These are phyloP conservation scores for Diaporthe amygdali DNA, from an alignment of 2,329 filamentous ascomycete species.

Conservation along the genomic window DNA sequence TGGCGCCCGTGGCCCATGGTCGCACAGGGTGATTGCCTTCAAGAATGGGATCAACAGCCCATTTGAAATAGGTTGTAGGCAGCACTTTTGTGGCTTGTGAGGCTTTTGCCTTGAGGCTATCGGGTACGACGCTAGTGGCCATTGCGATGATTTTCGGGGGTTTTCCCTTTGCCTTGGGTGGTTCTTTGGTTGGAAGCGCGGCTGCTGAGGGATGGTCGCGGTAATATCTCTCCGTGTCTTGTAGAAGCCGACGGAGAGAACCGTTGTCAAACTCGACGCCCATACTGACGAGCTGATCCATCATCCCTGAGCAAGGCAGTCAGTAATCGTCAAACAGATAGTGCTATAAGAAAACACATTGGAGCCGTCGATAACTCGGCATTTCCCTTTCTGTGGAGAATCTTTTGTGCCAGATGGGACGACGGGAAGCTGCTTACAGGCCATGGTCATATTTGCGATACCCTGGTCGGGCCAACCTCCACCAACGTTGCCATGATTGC, in stretches of 20 bases:
- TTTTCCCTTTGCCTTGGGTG: constrained; percentile 16
- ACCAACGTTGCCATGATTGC: constrained; percentile 73
- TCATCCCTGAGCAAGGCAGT: constrained; percentile 51
- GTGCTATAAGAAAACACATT: too few species aligned
- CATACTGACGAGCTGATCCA: constrained; percentile 58
- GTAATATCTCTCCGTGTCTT: constrained; percentile 34
- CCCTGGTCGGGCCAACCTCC: constrained; percentile 66
- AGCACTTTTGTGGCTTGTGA: constrained; percentile 1
- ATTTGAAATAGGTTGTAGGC: constrained; percentile 30
- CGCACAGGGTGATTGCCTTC: constrained; percentile 52
- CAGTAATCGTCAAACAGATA: background rate
- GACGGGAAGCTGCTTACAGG: constrained; percentile 34
- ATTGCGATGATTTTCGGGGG: constrained; percentile 6
- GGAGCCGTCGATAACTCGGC: too few species aligned
- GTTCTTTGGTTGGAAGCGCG: constrained; percentile 22
- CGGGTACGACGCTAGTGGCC: constrained; percentile 13
- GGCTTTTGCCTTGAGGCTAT: constrained; percentile 10
- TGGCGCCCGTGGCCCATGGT: constrained; percentile 53
- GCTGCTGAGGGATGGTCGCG: constrained; percentile 23
- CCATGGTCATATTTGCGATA: constrained; percentile 40
- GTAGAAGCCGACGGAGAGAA: constrained; percentile 47
- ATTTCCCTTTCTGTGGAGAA: too few species aligned
- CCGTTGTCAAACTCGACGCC: constrained; percentile 54
- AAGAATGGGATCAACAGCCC: constrained; percentile 56
- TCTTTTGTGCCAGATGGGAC: too few species aligned